phyloP scores from a whole-genome alignment of 805 yeast genomes.

The Metschnikowia orientalis region DNA sequence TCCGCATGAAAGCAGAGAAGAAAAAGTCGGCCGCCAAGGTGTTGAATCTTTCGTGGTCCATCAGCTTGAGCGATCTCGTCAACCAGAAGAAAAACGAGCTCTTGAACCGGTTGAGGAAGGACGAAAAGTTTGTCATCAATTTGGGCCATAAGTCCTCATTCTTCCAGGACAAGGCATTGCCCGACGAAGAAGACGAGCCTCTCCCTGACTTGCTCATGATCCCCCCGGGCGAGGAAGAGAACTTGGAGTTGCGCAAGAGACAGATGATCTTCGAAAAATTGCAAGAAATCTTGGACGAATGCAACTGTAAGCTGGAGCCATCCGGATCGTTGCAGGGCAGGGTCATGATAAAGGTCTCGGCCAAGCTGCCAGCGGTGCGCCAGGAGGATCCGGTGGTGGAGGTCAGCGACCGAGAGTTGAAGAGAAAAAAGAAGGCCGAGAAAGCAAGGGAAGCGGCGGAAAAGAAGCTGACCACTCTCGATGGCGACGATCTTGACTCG shows the following conservation, averaged over 20 bases:
- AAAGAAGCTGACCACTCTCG: slow-evolving; percentile 14
- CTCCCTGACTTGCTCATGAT: slow-evolving; percentile 5
- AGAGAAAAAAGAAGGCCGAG: slow-evolving; percentile 16
- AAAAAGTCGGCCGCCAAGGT: slow-evolving; percentile 42
- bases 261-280: slow-evolving; percentile 27
- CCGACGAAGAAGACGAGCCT: slow-evolving; percentile 10
- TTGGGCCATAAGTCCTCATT: slow-evolving; percentile 22
- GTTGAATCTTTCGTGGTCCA: slow-evolving; percentile 53
- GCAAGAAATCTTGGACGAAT: slow-evolving; percentile 26
- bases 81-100: slow-evolving; percentile 54
- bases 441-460: slow-evolving; percentile 17
- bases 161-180: slow-evolving; percentile 12
- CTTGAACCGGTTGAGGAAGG: slow-evolving; percentile 39
- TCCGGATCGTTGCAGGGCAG: slow-evolving; percentile 26
- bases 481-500: slow-evolving; percentile 36
- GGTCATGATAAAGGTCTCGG: slow-evolving; percentile 20
- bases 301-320: slow-evolving; percentile 24
- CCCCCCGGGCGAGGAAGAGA: slow-evolving; percentile 11
- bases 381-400: slow-evolving; percentile 4
- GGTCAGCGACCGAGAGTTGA: slow-evolving; percentile 16
- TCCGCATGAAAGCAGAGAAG: slow-evolving; percentile 29
- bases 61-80: slow-evolving; percentile 46
- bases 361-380: slow-evolving; percentile 3
- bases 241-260: slow-evolving; percentile 23
- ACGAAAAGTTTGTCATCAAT: slow-evolving; percentile 32